Evolutionary conservation across 75 land plant species (phyloP).

Genomic region (Sequoia sempervirens): DNA sequence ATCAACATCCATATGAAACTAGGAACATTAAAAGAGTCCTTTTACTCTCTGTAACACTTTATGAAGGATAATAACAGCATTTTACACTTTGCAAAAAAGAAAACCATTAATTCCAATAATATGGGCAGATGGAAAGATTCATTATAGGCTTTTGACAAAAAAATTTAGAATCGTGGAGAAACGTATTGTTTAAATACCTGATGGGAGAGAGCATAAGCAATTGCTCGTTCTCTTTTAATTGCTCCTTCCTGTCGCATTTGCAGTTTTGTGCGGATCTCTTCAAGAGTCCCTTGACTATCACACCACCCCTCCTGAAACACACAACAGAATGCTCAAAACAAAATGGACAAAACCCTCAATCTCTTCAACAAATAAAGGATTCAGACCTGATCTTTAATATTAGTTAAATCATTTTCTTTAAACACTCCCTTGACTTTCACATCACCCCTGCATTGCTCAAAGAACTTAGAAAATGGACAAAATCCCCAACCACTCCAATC

Average conservation of each 20-base stretch:
- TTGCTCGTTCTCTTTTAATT: constrained; percentile 68
- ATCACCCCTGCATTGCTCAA: constrained; percentile 48
- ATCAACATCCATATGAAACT: neutral
- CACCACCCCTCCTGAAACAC: constrained; percentile 68
- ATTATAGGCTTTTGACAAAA: neutral
- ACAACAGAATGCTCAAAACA: neutral
- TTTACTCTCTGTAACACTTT: neutral
- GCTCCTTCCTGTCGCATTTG: constrained; percentile 81
- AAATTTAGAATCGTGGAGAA: neutral
- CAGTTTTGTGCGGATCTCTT: constrained; percentile 55
- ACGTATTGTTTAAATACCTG: constrained; percentile 28
- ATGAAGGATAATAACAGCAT: neutral
- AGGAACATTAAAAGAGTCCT: neutral
- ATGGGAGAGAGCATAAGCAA: constrained; percentile 73
- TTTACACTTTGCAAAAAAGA: neutral
- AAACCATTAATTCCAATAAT: neutral
- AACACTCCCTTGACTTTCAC: constrained; percentile 52
- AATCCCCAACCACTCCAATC: neutral
- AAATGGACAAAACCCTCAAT: neutral
- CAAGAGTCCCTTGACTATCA: constrained; percentile 64
- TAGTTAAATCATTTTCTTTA: neutral
- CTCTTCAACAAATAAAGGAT: neutral
- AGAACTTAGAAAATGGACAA: neutral
- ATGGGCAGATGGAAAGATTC: neutral
- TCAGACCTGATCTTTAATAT: neutral